These are phyloP conservation scores for Dothideomycetes sp. DNA, from an alignment of 2,329 filamentous ascomycete genomes.

Conservation along the genomic window DNA sequence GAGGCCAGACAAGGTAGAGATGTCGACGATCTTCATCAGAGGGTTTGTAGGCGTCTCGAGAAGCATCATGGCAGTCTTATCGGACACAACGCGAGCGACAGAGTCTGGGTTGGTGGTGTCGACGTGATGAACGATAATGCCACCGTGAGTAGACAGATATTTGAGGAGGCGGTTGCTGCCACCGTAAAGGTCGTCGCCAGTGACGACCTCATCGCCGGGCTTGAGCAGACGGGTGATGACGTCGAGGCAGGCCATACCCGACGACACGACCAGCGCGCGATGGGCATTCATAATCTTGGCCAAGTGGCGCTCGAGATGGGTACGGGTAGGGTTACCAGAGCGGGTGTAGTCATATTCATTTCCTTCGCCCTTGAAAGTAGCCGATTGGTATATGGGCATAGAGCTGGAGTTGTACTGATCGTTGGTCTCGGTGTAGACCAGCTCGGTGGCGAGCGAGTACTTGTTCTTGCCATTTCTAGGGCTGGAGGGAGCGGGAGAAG, in stretches of 20 bases:
- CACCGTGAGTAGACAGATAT: constrained; percentile 79
- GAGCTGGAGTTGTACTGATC: constrained; percentile 97
- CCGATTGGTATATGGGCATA: constrained; percentile 93
- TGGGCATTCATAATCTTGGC: constrained; percentile 98
- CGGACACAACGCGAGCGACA: constrained; percentile 58
- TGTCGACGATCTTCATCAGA: constrained; percentile 94
- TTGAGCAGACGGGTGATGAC: constrained; percentile 86
- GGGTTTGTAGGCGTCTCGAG: constrained; percentile 97
- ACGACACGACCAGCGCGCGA: constrained; percentile 84
- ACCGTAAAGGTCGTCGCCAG: constrained; percentile 92
- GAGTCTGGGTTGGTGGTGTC: constrained; percentile 75
- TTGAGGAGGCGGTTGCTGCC: constrained; percentile 90
- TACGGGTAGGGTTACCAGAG: constrained; percentile 91
- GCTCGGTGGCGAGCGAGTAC: constrained; percentile 89
- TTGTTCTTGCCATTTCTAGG: constrained; percentile 68
- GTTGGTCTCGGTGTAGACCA: constrained; percentile 91
- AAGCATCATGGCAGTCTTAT: constrained; percentile 89
- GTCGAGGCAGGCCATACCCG: constrained; percentile 94
- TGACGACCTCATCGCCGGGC: constrained; percentile 93
- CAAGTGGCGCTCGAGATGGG: constrained; percentile 89
- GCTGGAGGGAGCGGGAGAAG: constrained; percentile 86
- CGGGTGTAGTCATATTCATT: constrained; percentile 96
- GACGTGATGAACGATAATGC: constrained; percentile 90
- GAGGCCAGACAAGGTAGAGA: constrained; percentile 65
- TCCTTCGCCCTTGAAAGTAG: constrained; percentile 86